phyloP scores from a whole-genome alignment of 1,139 yeast genomes.

The Diutina pseudorugosa region DNA sequence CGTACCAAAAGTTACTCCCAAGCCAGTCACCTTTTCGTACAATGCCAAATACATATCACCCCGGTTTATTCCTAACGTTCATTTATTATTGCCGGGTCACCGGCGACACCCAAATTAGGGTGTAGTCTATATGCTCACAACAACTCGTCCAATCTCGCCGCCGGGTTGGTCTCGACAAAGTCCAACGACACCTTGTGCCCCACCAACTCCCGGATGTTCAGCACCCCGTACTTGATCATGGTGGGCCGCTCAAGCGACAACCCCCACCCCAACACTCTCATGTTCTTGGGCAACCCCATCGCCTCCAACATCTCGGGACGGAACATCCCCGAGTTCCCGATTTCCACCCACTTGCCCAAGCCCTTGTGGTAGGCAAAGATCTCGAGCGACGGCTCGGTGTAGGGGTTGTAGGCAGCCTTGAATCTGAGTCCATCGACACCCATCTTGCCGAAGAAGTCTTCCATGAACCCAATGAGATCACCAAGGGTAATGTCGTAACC shows the following conservation, averaged over 20 bases:
- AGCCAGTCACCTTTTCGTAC: no score
- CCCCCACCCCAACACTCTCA: constrained; percentile 97
- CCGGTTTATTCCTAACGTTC: neutral
- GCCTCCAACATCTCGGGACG: constrained; percentile 98
- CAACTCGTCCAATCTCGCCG: constrained; percentile 79
- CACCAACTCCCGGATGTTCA: constrained; percentile 86
- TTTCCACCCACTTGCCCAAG: constrained; percentile 94
- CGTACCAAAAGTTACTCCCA: no score
- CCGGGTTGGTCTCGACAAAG: constrained; percentile 92
- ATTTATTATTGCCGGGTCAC: neutral
- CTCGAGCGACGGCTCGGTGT: constrained; percentile 98
- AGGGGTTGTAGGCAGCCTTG: constrained; percentile 98
- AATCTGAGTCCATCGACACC: constrained; percentile 91
- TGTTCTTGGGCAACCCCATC: constrained; percentile 91
- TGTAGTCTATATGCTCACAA: constrained; percentile 6
- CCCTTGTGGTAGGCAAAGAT: constrained; percentile 96
- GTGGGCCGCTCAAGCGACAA: constrained; percentile 96
- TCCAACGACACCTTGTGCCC: constrained; percentile 92
- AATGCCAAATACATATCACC: no score
- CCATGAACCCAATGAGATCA: constrained; percentile 96
- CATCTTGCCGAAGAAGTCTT: constrained; percentile 92
- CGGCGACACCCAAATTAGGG: neutral
- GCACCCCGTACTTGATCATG: constrained; percentile 94
- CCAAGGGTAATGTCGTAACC: constrained; percentile 93
- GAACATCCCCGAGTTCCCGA: constrained; percentile 99